Conservation (phyloP, 495 filamentous ascomycete species). For the Penicillium daleae region DNA sequence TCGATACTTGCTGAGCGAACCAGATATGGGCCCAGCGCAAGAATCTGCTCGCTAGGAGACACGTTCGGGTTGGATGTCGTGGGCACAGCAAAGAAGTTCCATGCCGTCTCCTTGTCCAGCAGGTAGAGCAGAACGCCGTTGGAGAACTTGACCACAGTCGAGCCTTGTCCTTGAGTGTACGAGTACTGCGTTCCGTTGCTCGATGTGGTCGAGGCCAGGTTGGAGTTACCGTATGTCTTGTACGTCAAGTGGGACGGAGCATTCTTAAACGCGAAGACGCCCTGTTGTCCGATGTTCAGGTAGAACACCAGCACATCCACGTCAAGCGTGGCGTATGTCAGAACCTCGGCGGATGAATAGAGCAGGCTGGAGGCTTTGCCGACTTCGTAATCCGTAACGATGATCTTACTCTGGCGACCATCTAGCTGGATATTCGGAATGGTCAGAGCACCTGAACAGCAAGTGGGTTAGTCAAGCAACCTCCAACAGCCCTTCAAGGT, state of each 20-base stretch:
- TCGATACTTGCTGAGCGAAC: conserved; percentile 59
- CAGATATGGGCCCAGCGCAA: conserved; percentile 66
- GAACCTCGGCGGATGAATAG: conserved; percentile 72
- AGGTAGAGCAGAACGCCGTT: conserved; percentile 57
- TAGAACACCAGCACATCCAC: conserved; percentile 59
- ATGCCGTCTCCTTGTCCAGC: conserved; percentile 48
- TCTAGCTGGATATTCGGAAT: conserved; percentile 66
- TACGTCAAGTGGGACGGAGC: conserved; percentile 39
- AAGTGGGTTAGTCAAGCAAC: not conserved
- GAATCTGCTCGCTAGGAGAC: conserved; percentile 59
- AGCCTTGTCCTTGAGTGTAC: conserved; percentile 36
- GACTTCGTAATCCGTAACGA: conserved; percentile 71
- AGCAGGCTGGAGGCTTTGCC: conserved; percentile 55
- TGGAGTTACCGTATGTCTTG: conserved; percentile 49
- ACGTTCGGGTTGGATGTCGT: conserved; percentile 39
- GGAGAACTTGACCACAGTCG: conserved; percentile 55
- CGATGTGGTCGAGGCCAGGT: conserved; percentile 44
- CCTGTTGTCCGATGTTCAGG: conserved; percentile 64
- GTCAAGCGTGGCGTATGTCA: conserved; percentile 57
- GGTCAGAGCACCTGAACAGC: conserved; percentile 39
- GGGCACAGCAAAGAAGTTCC: conserved; percentile 56
- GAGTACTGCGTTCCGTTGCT: conserved; percentile 52
- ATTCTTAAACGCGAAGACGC: conserved; percentile 56
- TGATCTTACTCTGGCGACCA: conserved; percentile 72
- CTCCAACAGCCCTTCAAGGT: not conserved